Percentiles rank a stretch among this genome's conserved stretches.
Evolutionary conservation across 495 filamentous ascomycete species (phyloP).

Genomic region (Penicillium simplicissimum): DNA sequence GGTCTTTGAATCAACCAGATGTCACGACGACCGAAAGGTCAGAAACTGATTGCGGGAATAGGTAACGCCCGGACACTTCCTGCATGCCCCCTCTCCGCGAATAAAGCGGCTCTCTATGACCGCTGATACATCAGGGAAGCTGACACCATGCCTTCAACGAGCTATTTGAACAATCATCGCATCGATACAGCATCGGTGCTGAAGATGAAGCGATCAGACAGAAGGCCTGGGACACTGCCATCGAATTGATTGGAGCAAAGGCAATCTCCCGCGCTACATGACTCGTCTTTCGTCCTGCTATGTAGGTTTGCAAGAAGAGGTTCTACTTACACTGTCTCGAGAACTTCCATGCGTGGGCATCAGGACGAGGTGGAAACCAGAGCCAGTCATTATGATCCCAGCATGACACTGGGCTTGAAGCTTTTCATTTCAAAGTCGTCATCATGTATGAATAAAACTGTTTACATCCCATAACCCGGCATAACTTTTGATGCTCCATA

Average conservation of each 20-base stretch:
- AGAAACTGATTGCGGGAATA: neutral
- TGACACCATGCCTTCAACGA: neutral
- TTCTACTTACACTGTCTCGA: too few relatives aligned
- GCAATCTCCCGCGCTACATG: too few relatives aligned
- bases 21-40: neutral
- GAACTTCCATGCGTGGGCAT: too few relatives aligned
- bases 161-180: neutral
- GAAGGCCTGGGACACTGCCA: neutral
- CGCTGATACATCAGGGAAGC: neutral
- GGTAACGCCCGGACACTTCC: neutral
- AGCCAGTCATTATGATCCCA: neutral
- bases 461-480: slow-evolving; percentile 2
- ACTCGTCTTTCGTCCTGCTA: too few relatives aligned
- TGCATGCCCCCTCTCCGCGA: neutral
- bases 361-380: neutral
- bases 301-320: too few relatives aligned
- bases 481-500: slow-evolving; percentile 23
- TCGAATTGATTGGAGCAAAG: neutral
- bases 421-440: slow-evolving; percentile 6
- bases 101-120: neutral
- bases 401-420: neutral
- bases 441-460: slow-evolving; percentile 6
- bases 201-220: neutral
- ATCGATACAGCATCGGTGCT: neutral
- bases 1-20: neutral